phyloP scores from a whole-genome alignment of 2,329 filamentous ascomycete genomes.

The Dactylellina haptotyla region DNA sequence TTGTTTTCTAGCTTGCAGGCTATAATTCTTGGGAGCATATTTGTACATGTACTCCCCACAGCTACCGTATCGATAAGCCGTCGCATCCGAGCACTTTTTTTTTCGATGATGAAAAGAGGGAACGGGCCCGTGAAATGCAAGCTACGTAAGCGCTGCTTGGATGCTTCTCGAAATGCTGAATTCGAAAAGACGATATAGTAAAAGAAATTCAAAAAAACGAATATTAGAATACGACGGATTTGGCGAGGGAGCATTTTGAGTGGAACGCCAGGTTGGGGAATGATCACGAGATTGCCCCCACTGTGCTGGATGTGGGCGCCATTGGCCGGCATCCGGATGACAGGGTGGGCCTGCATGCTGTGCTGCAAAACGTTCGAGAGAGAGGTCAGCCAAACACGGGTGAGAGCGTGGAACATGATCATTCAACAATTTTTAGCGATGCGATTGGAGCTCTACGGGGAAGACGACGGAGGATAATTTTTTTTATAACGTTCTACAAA shows the following conservation, averaged over 20 bases:
- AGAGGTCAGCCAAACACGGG: conserved; percentile 11
- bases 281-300: conserved; percentile 50
- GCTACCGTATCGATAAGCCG: not conserved
- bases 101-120: no score
- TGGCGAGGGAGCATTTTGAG: not conserved
- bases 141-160: no score
- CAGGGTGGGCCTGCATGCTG: not conserved
- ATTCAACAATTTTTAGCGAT: conserved; percentile 27
- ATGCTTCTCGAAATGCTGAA: no score
- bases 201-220: no score
- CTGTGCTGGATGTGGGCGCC: conserved; percentile 4
- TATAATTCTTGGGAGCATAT: no score
- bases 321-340: conserved; percentile 23
- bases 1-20: no score
- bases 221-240: no score
- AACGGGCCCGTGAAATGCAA: no score
- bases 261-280: conserved; percentile 7
- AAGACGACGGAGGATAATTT: not conserved
- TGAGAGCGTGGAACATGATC: conserved; percentile 39
- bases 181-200: no score
- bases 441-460: conserved; percentile 2
- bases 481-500: no score
- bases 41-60: no score
- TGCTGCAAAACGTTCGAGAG: not conserved
- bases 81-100: conserved; percentile 1